Conservation (phyloP, 1,284 basidiomycete genomes). For the Anthracocystis walkeri region DNA sequence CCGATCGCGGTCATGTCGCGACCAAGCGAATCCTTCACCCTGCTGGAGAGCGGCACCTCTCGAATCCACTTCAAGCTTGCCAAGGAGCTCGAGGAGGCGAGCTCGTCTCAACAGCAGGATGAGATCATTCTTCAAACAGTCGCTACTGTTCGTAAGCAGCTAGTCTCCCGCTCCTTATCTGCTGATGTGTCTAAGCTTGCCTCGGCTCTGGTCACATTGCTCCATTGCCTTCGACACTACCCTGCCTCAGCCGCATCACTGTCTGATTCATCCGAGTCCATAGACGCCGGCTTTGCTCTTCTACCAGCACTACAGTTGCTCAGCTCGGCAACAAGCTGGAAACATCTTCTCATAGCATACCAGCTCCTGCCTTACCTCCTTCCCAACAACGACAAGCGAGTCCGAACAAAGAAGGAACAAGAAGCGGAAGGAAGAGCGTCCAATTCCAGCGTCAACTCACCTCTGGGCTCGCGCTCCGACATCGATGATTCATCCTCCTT, state of each 20-base stretch:
- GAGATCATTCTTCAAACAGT: conserved; percentile 29
- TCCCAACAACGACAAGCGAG: background rate
- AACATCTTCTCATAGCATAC: conserved; percentile 36
- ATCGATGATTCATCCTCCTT: conserved; percentile 30
- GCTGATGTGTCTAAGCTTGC: conserved; percentile 24
- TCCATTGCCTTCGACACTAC: conserved; percentile 40
- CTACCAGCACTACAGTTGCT: conserved; percentile 48
- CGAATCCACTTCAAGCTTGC: conserved; percentile 53
- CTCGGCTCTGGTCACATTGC: conserved; percentile 33
- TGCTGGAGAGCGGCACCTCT: conserved; percentile 52
- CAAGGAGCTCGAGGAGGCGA: conserved; percentile 41
- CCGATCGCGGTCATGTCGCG: conserved; percentile 11
- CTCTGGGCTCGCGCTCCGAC: background rate
- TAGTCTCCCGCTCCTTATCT: conserved; percentile 17
- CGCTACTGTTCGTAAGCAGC: conserved; percentile 12
- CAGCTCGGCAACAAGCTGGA: conserved; percentile 34
- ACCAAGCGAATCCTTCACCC: conserved; percentile 31
- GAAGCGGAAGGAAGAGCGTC: background rate
- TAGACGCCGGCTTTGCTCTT: conserved; percentile 46
- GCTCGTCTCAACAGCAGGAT: conserved; percentile 14
- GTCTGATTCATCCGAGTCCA: background rate
- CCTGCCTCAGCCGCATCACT: conserved; percentile 16
- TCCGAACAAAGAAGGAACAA: background rate
- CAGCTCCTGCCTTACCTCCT: conserved; percentile 34
- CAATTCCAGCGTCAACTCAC: background rate